Base-by-base conservation (phyloP, 2,329 filamentous ascomycete species). In the Neobulgaria alba region DNA sequence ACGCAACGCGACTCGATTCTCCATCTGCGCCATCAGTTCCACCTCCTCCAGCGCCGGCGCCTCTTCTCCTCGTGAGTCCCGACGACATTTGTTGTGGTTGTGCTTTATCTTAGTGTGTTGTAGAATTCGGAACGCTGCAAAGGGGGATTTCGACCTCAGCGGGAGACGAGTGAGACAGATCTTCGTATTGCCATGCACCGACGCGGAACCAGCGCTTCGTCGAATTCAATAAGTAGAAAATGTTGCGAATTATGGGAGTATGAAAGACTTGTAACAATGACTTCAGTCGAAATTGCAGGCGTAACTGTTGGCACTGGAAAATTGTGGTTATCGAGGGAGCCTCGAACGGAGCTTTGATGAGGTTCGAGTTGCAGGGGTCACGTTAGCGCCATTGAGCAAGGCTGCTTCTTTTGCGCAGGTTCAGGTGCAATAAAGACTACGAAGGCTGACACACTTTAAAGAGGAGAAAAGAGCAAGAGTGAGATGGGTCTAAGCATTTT, bases 21-120 rank as follows among this genome's bases (percentile, higher is more conserved):
- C 76, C 72, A 48, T 82, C 78, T 61, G 71, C 74, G 43, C 74
- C 73, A 57, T 69, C 77, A 61, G 75, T 80, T 67, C 79, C 75
- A 70, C 68, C 69, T 49, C 63, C 64, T 57, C 71, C 79, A 55
- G 74, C 79, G 55, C 74, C 79, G 59, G 77, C 82, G 67, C 82
- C 75, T 60, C 81, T 73, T 74, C 75, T 74, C 62, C 75, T 65
- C 46, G 75, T 79, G 60, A 79, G 65, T 53, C 74, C 74, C 46
- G 73, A 75, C 46, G 68, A 67, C 54, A 67, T 67, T 43, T 12
- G 23, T 39, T 50, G 39, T 29, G 32, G 20, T 34, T 45, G 43
- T 38, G 38, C 34, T 36, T 45, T 49, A 46, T 42, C 36, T 38
- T 36, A 43, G 40, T 34, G 43, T 41, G 41, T 45, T 43, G 21